Evolutionary conservation across 2,329 filamentous ascomycete genomes (phyloP), one percentile per base, ranked within the genome.

Genomic region (Stemphylium vesicarium): DNA sequence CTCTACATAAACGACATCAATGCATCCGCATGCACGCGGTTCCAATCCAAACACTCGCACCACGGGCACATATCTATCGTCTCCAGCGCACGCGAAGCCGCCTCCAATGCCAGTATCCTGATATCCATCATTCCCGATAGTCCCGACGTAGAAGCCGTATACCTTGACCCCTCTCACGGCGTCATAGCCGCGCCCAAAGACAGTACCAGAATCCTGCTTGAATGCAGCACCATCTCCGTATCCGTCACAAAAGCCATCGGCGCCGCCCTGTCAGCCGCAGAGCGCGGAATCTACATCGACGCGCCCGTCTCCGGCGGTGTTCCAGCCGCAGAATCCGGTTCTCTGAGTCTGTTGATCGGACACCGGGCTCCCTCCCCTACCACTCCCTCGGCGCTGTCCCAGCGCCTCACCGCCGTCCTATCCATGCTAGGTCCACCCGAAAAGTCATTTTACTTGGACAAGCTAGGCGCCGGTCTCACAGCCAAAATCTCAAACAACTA

Each of bases 401-500:
- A 52, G 13, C 62, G 52, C 29, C 59, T 73, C 2, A 26, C 53
- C 11, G 18, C 15, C 2, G 53, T 59, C 0, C 55, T 71, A 2
- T 38, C 40, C 1, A 64, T 70, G 60, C 54, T 73, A 6, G 71
- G 70, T 16, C 60, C 64, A 0, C 59, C 69, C 0, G 46, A 51
- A 4, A 73, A 71, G 33, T 65, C 67, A 46, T 72, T 73, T 57
- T 73, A 72, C 43, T 61, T 72, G 4, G 45, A 65, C 20, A 45
- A 36, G 4, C 63, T 73, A 5, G 71, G 71, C 8, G 63, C 68
- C 0, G 71, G 70, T 11, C 60, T 74, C 2, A 70, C 66, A 3
- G 71, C 71, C 0, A 74, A 74, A 45, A 70, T 74, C 16, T 57
- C 64, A n/a, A 74, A 72, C 47, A 73, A 74, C 44, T 74, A 74